These are phyloP conservation scores for Sarocladium brachiariae DNA, from an alignment of 2,329 filamentous ascomycete species.

Conservation along the genomic window DNA sequence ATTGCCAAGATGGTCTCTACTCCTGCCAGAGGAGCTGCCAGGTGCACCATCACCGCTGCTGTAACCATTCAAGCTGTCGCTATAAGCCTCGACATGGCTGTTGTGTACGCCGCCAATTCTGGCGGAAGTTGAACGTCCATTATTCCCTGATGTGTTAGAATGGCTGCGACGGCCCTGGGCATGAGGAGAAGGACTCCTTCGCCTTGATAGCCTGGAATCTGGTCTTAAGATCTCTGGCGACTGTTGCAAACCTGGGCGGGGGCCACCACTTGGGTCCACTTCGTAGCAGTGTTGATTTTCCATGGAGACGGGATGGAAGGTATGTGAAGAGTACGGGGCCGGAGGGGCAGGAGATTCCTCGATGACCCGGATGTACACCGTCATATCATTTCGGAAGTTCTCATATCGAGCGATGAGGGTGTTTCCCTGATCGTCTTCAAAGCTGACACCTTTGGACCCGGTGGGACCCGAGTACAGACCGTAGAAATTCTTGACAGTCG, in stretches of 20 bases:
- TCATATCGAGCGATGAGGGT: conserved; percentile 94
- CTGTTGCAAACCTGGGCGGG: conserved; percentile 26
- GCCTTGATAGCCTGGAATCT: conserved; percentile 61
- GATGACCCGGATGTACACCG: conserved; percentile 85
- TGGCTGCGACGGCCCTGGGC: conserved; percentile 68
- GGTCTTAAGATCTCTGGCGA: conserved; percentile 57
- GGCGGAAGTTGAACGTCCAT: conserved; percentile 59
- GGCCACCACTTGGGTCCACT: conserved; percentile 45
- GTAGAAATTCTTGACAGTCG: conserved; percentile 98
- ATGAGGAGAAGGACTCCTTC: conserved; percentile 72
- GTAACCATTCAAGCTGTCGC: conserved; percentile 65
- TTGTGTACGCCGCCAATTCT: conserved; percentile 53
- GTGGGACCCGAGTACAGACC: conserved; percentile 74
- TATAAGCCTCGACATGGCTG: conserved; percentile 51
- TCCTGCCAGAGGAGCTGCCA: conserved; percentile 64
- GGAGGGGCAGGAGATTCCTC: conserved; percentile 44
- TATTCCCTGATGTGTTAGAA: conserved; percentile 60
- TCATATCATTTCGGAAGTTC: conserved; percentile 89
- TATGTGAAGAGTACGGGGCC: conserved; percentile 43
- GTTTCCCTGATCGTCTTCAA: conserved; percentile 83
- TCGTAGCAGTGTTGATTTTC: conserved; percentile 47
- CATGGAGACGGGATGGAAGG: conserved; percentile 45
- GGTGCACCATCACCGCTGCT: conserved; percentile 82
- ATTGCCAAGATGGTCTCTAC: conserved; percentile 81
- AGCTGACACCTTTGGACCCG: conserved; percentile 77